Conservation (phyloP, 768 basidiomycete species). For the Boletus eberwhitei region DNA sequence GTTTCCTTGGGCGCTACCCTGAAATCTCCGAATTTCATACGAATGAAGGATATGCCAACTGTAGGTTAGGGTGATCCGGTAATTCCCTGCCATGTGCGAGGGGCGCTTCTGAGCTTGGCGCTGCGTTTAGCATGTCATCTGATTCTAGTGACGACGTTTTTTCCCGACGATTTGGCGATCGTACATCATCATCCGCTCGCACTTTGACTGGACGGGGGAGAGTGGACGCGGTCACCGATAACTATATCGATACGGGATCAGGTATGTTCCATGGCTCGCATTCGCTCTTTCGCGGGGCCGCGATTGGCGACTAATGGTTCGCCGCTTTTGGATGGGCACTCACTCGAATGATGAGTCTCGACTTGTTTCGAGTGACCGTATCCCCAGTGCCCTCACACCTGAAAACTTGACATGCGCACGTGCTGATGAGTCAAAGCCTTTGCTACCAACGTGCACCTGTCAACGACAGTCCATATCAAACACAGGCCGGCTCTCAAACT, state of each 20-base stretch:
- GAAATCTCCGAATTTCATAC: not conserved
- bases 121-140: not conserved
- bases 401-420: not conserved
- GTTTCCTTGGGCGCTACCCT: not conserved
- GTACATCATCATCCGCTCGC: not conserved
- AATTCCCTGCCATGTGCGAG: not conserved
- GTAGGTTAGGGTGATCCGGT: not conserved
- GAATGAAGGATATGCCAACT: not conserved
- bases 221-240: not conserved
- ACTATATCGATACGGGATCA: not conserved
- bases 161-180: not conserved
- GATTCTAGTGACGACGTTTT: not conserved
- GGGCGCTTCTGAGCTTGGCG: not conserved
- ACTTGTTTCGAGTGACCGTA: not conserved
- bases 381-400: no score
- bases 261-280: not conserved
- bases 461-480: not conserved
- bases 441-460: not conserved
- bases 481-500: not conserved
- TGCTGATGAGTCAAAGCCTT: not conserved
- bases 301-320: not conserved
- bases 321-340: not conserved
- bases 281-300: not conserved
- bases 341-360: not conserved
- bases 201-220: not conserved